These are phyloP conservation scores for Coemansia brasiliensis DNA, from an alignment of 192 early-diverging fungal species.

Conservation along the genomic window DNA sequence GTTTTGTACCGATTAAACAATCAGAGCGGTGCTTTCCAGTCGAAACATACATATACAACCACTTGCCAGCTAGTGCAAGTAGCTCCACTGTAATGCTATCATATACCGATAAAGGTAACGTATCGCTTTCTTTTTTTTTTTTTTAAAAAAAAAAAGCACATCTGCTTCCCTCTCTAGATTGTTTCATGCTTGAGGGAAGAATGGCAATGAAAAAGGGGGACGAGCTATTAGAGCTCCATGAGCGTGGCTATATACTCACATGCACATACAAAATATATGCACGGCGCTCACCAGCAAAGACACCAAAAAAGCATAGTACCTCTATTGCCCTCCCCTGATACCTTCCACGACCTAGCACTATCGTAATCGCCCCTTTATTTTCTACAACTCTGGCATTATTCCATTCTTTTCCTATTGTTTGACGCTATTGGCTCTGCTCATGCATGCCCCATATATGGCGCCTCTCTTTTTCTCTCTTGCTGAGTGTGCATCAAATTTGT, in stretches of 20 bases:
- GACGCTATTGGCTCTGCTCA: too few relatives aligned
- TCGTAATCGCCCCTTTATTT: neutral
- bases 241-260: conserved; percentile 14
- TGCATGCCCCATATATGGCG: too few relatives aligned
- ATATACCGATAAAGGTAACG: conserved; percentile 48
- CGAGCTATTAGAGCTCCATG: conserved; percentile 1
- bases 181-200: too few relatives aligned
- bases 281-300: conserved; percentile 1
- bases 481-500: too few relatives aligned
- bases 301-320: neutral
- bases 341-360: neutral
- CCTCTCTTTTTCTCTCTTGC: too few relatives aligned
- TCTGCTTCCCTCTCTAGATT: too few relatives aligned
- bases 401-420: neutral
- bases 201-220: neutral
- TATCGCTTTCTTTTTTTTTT: conserved; percentile 3
- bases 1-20: neutral
- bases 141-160: too few relatives aligned
- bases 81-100: neutral
- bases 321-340: neutral
- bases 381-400: neutral
- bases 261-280: conserved; percentile 27
- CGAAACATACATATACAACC: neutral
- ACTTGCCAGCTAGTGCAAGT: neutral
- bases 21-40: neutral